Percentiles rank a stretch among this genome's conserved stretches.
Evolutionary conservation across 495 filamentous ascomycete species (phyloP).

Genomic region (Chaetomidium leptoderma): DNA sequence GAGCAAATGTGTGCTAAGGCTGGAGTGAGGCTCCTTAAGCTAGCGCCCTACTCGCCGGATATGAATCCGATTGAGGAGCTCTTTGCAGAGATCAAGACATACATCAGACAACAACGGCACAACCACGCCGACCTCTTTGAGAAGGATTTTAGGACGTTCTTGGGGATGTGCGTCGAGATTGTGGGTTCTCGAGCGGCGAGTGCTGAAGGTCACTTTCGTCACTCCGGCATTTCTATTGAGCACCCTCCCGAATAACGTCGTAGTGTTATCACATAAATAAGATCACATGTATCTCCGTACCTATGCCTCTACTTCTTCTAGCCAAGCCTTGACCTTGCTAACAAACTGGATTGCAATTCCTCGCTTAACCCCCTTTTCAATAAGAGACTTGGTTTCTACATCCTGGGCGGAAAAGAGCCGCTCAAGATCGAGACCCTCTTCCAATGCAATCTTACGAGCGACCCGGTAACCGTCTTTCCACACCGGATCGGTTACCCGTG

Average conservation of each 20-base stretch:
- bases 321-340: constrained; percentile 19
- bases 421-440: constrained; percentile 18
- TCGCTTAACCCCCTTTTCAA: constrained; percentile 14
- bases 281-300: not conserved
- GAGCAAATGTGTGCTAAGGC: too few species aligned
- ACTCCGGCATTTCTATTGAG: not conserved
- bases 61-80: not conserved
- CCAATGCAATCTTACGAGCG: constrained; percentile 12
- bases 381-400: constrained; percentile 12
- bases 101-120: not conserved
- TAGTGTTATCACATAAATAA: constrained; percentile 15
- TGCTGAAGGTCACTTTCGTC: too few species aligned
- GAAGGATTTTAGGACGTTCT: too few species aligned
- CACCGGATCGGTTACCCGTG: constrained; percentile 5
- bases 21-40: too few species aligned
- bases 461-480: constrained; percentile 8
- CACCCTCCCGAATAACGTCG: constrained; percentile 14
- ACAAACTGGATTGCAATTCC: constrained; percentile 19
- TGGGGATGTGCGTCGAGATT: too few species aligned
- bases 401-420: constrained; percentile 11
- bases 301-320: constrained; percentile 14
- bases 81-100: not conserved
- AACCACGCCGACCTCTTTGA: too few species aligned
- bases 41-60: not conserved
- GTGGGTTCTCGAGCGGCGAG: too few species aligned